Evolutionary conservation across 306 rosid genomes (phyloP), one percentile per base, ranked within the genome.

Genomic region (Fagus crenata): DNA sequence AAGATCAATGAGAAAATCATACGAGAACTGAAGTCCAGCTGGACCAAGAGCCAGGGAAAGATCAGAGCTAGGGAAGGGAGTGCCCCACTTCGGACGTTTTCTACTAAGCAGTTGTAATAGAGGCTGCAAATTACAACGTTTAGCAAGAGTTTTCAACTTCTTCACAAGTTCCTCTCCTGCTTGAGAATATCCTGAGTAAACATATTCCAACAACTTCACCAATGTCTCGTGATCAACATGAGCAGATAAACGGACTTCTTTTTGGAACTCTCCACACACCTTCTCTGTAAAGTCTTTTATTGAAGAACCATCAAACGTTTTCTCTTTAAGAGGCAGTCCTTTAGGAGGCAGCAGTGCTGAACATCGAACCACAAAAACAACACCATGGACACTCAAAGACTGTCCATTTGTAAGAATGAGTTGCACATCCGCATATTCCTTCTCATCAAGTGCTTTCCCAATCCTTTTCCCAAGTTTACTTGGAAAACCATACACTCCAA

Each of bases 401-500:
- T 74, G 75, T 53, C 93, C 90, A 74, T 81, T 87, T 37, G 83
- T 53, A 60, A 87, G 87, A 77, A 89, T 31, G 77, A 93, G 85
- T 60, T 53, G 82, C 46, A 85, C 74, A 81, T 94, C 97, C 22
- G 88, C 83, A 78, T 79, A 86, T 75, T 84, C 90, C 79, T 83
- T 80, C 75, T 87, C 81, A 75, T 82, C 51, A 78, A 90, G 83
- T 46, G 87, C 86, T 74, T 81, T 82, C 55, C 92, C 93, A 77
- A 94, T 82, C 84, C 86, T 89, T 78, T 83, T 85, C 70, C 85
- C 88, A 31, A 87, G 82, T 77, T 87, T 93, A 85, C 83, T 83
- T 33, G 98, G 93, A 85, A 90, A 94, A 77, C 98, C 98, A 58
- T 90, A 94, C 56, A 81, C 75, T 76, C 89, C 94, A 81, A 89